Base-by-base conservation (phyloP, 2,329 filamentous ascomycete genomes). In the Aspergillus latus region DNA sequence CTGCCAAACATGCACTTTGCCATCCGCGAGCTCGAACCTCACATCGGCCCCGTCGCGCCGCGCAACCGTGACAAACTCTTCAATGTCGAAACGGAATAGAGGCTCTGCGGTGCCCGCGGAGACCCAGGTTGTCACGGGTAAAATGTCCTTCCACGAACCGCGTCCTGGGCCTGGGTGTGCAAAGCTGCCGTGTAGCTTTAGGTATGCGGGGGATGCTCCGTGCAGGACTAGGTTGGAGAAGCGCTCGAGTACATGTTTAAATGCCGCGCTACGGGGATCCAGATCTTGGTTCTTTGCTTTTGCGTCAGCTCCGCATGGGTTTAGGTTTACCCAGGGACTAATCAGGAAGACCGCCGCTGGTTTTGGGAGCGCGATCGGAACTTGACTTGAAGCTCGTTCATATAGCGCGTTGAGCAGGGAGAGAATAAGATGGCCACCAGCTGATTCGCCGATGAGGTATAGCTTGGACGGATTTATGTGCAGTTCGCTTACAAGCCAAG, bases 401-500 rank as follows among this genome's bases (percentile, higher is more conserved):
- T 52, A 42, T 10, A 59, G 42, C 4, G 45, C 29, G 3, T 37
- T 39, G 13, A 59, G 54, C 3, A 59, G 34, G 28, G 58, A 57
- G 9, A 57, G 10, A 4, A 59, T 51, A 10, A 59, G 50, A 40
- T 59, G 58, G 1, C 58, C 58, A 6, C 58, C 58, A 9, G 58
- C 58, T 10, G 58, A 59, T 49, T 59, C 58, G 15, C 58, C 54
- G 10, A 57, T 45, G 30, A 57, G 54, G 42, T 57, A 57, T 40
- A 59, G 43, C 15, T 52, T 57, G 11, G 50, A 47, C 8, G 54
- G 45, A 36, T 48, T 42, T 15, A 57, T 36, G 11, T 29, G 13
- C 32, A 57, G 16, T n/a, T 54, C 50, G 8, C 28, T 45, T 32
- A 42, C 45, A 37, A 59, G 54, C 58, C 58, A 64, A 21, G 84